Evolutionary conservation across 2,329 filamentous ascomycete genomes (phyloP), one percentile per base, ranked within the genome.

Genomic region (Aureobasidium sp.): DNA sequence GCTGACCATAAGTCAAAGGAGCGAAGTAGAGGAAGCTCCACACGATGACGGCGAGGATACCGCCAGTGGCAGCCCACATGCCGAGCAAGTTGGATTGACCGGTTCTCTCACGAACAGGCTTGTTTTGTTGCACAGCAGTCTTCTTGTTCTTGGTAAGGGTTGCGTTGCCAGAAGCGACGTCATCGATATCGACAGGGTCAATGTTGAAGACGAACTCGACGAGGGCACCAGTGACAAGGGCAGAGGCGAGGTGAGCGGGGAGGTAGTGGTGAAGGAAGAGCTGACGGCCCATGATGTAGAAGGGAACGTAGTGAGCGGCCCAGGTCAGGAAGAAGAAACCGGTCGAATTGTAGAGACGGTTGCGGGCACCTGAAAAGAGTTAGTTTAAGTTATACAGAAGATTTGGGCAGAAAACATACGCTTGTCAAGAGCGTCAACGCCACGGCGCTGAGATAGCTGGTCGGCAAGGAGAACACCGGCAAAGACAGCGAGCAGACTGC

Each of bases 271-370:
- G 94, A 68, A 99, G 77, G 86, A 99, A 99, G 67, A 97, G 87
- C 75, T 99, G 93, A 69, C 93, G 91, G 62, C 93, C 93, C 93
- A 99, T 99, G 66, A 97, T 85, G 79, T 87, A 99, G 81, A 99
- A 99, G 58, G 93, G 93, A 75, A 96, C 86, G 80, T 97, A 99
- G 75, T 99, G 94, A 2, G 91, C 93, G 15, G 90, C 91, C 94
- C 94, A 99, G 62, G 91, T 91, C 62, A 99, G 84, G 85, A 97
- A 97, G 81, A 99, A 95, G 84, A 99, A 99, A 27, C 94, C 94
- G 0, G 94, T 97, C 61, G 91, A 97, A 82, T 97, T 97, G 79
- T 99, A 99, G 55, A 99, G 83, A 66, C 92, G 91, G 27, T 90
- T 92, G 67, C 94, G 92, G 34, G 94, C 91, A 67, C 91, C 91